These are phyloP conservation scores for Calonectria henricotiae DNA, from an alignment of 2,329 filamentous ascomycete species.

Conservation along the genomic window DNA sequence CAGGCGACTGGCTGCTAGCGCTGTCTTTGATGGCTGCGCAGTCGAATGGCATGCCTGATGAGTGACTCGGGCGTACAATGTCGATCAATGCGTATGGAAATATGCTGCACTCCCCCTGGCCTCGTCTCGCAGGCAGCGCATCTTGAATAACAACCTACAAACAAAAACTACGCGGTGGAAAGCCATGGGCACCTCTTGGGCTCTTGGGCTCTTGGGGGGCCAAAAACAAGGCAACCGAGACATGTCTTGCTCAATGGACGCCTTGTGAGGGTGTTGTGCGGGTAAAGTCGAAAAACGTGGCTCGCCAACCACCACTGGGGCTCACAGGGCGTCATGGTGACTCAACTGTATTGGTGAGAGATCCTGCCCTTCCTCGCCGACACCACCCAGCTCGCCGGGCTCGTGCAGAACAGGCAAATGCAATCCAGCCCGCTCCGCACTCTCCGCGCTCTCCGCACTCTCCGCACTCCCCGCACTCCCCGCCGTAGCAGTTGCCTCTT, in stretches of 20 bases:
- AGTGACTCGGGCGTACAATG: neutral
- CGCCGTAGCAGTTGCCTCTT: slow-evolving; percentile 8
- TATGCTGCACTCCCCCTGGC: too few species aligned
- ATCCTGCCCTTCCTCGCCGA: slow-evolving; percentile 1
- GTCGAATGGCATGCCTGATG: neutral
- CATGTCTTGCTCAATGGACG: neutral
- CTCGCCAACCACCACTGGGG: neutral
- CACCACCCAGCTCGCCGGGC: neutral
- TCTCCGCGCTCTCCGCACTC: too few species aligned
- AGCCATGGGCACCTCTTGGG: too few species aligned
- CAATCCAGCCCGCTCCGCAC: neutral
- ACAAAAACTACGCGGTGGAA: too few species aligned
- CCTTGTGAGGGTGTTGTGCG: neutral
- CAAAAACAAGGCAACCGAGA: neutral
- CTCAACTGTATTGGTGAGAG: neutral
- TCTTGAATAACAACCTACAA: too few species aligned
- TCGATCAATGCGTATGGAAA: too few species aligned
- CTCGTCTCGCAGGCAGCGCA: too few species aligned
- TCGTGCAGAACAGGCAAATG: neutral
- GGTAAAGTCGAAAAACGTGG: neutral
- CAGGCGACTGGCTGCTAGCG: neutral
- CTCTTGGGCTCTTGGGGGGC: too few species aligned
- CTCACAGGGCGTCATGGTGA: slow-evolving; percentile 5
- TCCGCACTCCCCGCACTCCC: neutral
- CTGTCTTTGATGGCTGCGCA: neutral